Evolutionary conservation across 371 early-diverging fungal genomes (phyloP).

Genomic region (Thermomucor indicae-seudaticae): DNA sequence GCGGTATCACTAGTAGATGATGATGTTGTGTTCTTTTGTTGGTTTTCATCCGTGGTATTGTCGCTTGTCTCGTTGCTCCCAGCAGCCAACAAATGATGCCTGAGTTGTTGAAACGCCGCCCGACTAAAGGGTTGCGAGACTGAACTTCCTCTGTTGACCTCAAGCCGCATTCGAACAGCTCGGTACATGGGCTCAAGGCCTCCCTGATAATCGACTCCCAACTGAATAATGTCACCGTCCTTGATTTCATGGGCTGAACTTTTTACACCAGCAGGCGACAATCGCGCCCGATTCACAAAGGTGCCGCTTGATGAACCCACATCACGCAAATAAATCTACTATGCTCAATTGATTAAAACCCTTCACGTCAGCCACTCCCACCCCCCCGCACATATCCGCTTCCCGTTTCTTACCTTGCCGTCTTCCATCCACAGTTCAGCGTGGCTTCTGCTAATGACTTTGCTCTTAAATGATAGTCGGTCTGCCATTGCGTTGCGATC

Average conservation of each 20-base stretch:
- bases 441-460: constrained; percentile 92
- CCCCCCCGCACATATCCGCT: not conserved
- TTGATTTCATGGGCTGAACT: constrained; percentile 68
- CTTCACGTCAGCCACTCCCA: not conserved
- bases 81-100: constrained; percentile 10
- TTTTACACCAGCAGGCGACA: constrained; percentile 73
- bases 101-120: constrained; percentile 22
- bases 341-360: not conserved
- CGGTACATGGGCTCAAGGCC: constrained; percentile 74
- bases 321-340: constrained; percentile 77
- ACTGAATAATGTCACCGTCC: constrained; percentile 83
- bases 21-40: not conserved
- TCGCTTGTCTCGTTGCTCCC: not conserved
- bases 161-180: constrained; percentile 81
- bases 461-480: constrained; percentile 85
- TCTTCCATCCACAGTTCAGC: constrained; percentile 85
- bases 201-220: constrained; percentile 90
- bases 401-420: constrained; percentile 67
- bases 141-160: constrained; percentile 61
- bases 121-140: constrained; percentile 17
- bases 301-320: constrained; percentile 87
- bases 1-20: not conserved
- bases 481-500: constrained; percentile 61
- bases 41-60: constrained; percentile 1
- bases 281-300: constrained; percentile 82